Evolutionary conservation across 805 yeast genomes (phyloP).

Genomic region (Komagataella ulmi): DNA sequence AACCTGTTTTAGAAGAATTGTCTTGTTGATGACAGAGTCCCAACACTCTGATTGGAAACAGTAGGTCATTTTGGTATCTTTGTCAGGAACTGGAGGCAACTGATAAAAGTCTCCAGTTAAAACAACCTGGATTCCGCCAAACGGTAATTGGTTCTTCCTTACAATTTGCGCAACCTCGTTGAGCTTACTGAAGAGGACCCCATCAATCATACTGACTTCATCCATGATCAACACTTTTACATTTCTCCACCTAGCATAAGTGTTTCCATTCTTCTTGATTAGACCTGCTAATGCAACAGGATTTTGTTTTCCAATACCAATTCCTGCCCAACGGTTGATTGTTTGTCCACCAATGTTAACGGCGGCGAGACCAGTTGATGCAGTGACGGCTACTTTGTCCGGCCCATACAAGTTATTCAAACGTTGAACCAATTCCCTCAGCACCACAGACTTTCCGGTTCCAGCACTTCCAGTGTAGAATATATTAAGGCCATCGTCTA

Average conservation of each 20-base stretch:
- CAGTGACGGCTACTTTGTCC: constrained; percentile 59
- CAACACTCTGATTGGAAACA: constrained; percentile 59
- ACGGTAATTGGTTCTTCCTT: constrained; percentile 35
- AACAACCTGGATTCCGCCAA: constrained; percentile 71
- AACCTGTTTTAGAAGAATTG: constrained; percentile 49
- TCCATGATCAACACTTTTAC: constrained; percentile 56
- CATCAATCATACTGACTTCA: constrained; percentile 76
- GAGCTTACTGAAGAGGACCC: constrained; percentile 47
- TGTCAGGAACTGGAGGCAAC: constrained; percentile 55
- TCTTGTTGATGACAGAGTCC: constrained; percentile 40
- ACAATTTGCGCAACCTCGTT: constrained; percentile 44
- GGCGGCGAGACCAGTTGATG: constrained; percentile 79
- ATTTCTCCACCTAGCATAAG: constrained; percentile 38
- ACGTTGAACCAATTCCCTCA: constrained; percentile 46
- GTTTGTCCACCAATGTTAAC: constrained; percentile 74
- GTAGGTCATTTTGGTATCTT: constrained; percentile 24
- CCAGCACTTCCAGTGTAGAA: constrained; percentile 98
- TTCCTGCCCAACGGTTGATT: constrained; percentile 63
- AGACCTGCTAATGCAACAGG: constrained; percentile 32
- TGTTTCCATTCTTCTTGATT: constrained; percentile 37
- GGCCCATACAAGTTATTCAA: constrained; percentile 29
- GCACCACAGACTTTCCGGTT: constrained; percentile 90
- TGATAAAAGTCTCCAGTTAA: constrained; percentile 78
- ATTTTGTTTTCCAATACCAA: constrained; percentile 56
- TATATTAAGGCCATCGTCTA: constrained; percentile 45